Evolutionary conservation across 169 alveolate genomes (phyloP).

Genomic region (Perkinsus chesapeaki): DNA sequence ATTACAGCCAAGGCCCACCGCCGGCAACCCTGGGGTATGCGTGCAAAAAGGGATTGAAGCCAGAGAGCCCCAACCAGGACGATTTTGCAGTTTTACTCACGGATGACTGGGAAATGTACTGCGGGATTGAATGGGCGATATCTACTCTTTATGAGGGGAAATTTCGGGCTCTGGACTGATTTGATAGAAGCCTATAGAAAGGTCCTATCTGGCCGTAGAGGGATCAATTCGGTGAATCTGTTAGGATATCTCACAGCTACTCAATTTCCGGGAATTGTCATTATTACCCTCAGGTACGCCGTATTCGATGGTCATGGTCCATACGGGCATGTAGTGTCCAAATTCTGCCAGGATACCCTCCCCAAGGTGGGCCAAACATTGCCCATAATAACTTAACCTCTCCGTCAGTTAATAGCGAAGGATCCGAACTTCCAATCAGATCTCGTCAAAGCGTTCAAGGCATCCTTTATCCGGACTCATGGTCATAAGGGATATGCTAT

Average conservation of each 20-base stretch:
- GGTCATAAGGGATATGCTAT: not conserved
- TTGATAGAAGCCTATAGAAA: too few relatives aligned
- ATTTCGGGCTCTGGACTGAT: not conserved
- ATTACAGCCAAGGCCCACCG: slow-evolving; percentile 1
- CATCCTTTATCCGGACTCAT: not conserved
- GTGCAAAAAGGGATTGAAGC: slow-evolving; percentile 73
- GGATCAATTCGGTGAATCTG: too few relatives aligned
- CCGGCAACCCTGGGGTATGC: slow-evolving; percentile 53
- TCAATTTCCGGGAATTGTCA: slow-evolving; percentile 41
- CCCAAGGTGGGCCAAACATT: slow-evolving; percentile 22
- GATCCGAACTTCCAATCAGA: not conserved
- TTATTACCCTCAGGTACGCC: slow-evolving; percentile 59
- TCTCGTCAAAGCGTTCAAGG: not conserved
- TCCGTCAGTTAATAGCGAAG: not conserved
- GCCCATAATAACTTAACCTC: not conserved
- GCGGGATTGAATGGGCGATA: not conserved
- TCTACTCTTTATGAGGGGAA: not conserved
- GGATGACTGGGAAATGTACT: not conserved
- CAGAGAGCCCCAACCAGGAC: slow-evolving; percentile 78
- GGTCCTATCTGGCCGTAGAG: too few relatives aligned
- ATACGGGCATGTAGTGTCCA: slow-evolving; percentile 71
- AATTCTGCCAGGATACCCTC: slow-evolving; percentile 57
- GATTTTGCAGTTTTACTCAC: slow-evolving; percentile 38
- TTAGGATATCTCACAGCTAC: too few relatives aligned
- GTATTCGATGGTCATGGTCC: slow-evolving; percentile 86